Percentiles rank a stretch among this genome's conserved stretches.
Conservation (phyloP, 2,329 filamentous ascomycete species). For the Fusarium oxysporum region DNA sequence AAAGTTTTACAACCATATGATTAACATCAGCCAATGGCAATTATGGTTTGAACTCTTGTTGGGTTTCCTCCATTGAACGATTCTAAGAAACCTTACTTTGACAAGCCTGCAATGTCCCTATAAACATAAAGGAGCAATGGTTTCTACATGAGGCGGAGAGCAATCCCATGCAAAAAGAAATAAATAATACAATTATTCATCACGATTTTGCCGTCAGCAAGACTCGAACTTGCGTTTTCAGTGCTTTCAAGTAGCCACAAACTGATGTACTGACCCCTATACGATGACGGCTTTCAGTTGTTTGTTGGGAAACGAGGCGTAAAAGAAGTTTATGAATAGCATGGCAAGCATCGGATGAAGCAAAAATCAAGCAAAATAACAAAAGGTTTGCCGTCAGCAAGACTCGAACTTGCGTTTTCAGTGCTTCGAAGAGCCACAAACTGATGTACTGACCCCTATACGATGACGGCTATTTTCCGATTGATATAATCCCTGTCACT, state of each 20-base stretch:
- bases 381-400: constrained; percentile 38
- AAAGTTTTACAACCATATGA: not conserved
- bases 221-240: constrained; percentile 25
- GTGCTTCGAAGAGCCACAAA: constrained; percentile 47
- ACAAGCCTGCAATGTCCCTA: not conserved
- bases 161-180: not conserved
- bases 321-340: not conserved
- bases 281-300: constrained; percentile 15
- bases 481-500: not conserved
- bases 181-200: not conserved
- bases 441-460: constrained; percentile 49
- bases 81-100: not conserved
- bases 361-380: not conserved
- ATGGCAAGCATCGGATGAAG: not conserved
- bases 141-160: not conserved
- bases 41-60: not conserved
- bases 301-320: not conserved
- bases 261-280: constrained; percentile 24
- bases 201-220: constrained; percentile 11
- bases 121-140: not conserved
- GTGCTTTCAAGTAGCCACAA: constrained; percentile 14
- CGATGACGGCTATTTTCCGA: constrained; percentile 37
- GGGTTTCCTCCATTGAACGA: not conserved
- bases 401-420: constrained; percentile 49
- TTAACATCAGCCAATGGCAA: not conserved